These are phyloP conservation scores for Bipolaris gigantea DNA, from an alignment of 2,329 filamentous ascomycete genomes.

Conservation along the genomic window DNA sequence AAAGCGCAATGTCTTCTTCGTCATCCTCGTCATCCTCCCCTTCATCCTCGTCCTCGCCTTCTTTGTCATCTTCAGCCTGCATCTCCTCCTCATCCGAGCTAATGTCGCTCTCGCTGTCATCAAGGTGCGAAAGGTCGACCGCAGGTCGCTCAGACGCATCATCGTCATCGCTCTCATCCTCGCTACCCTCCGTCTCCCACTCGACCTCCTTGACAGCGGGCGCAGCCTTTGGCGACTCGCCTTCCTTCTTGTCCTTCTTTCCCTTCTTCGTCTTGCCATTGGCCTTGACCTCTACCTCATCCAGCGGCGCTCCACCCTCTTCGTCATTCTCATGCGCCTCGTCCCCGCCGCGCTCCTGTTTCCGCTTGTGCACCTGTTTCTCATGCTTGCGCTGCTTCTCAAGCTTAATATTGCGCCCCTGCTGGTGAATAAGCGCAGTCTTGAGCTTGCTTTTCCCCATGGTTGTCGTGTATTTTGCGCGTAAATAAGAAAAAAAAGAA, in stretches of 20 bases:
- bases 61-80: slow-evolving; percentile 31
- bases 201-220: slow-evolving; percentile 31
- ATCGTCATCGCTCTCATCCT: slow-evolving; percentile 42
- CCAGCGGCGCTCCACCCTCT: slow-evolving; percentile 35
- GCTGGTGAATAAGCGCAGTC: slow-evolving; percentile 59
- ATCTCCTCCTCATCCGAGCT: slow-evolving; percentile 41
- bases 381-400: slow-evolving; percentile 59
- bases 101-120: slow-evolving; percentile 48
- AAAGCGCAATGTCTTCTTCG: slow-evolving; percentile 77
- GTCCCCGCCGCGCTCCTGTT: slow-evolving; percentile 7
- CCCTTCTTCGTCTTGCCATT: slow-evolving; percentile 39
- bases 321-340: slow-evolving; percentile 22
- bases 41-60: slow-evolving; percentile 36
- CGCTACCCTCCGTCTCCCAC: slow-evolving; percentile 39
- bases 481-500: background rate
- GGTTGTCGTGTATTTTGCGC: slow-evolving; percentile 5
- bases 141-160: slow-evolving; percentile 27
- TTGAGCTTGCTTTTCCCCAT: slow-evolving; percentile 59
- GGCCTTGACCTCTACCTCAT: slow-evolving; percentile 32
- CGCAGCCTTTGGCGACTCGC: slow-evolving; percentile 18
- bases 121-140: slow-evolving; percentile 38
- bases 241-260: slow-evolving; percentile 41
- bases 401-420: slow-evolving; percentile 69
- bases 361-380: slow-evolving; percentile 14
- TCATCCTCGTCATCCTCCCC: slow-evolving; percentile 52